These are phyloP conservation scores for Solanum megistacrolobum DNA, from an alignment of 257 asterid species.

Conservation along the genomic window DNA sequence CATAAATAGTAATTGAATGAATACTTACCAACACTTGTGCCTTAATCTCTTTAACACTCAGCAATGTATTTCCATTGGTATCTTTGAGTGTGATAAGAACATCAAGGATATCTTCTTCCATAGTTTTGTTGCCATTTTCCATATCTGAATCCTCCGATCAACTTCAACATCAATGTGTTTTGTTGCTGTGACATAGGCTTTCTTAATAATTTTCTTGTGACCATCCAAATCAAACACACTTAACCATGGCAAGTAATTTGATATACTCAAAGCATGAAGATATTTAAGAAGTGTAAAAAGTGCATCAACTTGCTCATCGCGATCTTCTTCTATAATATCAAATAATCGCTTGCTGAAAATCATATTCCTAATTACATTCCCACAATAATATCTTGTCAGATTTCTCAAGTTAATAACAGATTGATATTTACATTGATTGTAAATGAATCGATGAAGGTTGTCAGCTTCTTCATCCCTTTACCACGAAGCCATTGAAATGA, in stretches of 20 bases:
- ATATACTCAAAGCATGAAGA: background rate
- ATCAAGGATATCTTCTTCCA: background rate
- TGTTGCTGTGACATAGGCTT: background rate
- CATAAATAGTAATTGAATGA: background rate
- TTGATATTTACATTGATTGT: background rate
- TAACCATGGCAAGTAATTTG: background rate
- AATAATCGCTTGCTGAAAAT: background rate
- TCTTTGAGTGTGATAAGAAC: background rate
- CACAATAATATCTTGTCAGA: background rate
- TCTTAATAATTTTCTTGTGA: background rate
- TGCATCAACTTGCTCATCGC: background rate
- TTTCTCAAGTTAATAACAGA: background rate
- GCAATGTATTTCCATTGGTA: background rate
- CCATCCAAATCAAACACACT: background rate
- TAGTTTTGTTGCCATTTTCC: background rate
- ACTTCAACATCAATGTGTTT: background rate
- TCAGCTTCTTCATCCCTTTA: background rate
- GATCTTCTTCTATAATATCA: background rate
- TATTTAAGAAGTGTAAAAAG: background rate
- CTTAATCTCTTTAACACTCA: background rate
- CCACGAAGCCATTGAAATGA: background rate
- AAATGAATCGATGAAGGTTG: background rate
- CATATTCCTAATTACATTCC: background rate
- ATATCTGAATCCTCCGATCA: background rate
- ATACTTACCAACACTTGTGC: background rate